phyloP scores from a whole-genome alignment of 129 eudicot species.

The Escallonia herrerae region DNA sequence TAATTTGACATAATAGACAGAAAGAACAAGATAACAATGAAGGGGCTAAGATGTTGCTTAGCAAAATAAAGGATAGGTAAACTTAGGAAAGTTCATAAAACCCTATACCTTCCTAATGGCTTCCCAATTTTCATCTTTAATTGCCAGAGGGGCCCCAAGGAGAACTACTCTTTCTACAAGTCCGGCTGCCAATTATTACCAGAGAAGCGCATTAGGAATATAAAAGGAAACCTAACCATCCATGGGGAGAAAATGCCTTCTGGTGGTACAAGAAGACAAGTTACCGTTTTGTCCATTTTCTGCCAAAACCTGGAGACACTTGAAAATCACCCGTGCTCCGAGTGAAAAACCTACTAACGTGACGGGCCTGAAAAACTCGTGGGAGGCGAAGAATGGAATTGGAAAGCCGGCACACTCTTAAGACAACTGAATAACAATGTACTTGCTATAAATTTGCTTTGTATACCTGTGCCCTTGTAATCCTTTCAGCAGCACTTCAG shows the following conservation, averaged over 20 bases:
- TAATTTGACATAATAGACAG: too few species aligned
- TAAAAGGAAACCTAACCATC: slow-evolving; percentile 2
- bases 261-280: not conserved
- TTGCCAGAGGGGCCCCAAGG: slow-evolving; percentile 91
- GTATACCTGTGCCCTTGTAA: slow-evolving; percentile 87
- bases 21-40: too few species aligned
- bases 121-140: slow-evolving; percentile 91
- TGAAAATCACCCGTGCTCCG: slow-evolving; percentile 93
- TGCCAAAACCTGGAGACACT: slow-evolving; percentile 81
- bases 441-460: not conserved
- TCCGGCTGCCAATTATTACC: slow-evolving; percentile 49
- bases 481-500: slow-evolving; percentile 83
- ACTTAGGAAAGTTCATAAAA: not conserved
- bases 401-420: not conserved
- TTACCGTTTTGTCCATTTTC: slow-evolving; percentile 61
- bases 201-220: slow-evolving; percentile 10
- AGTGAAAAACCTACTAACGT: slow-evolving; percentile 95
- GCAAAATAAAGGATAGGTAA: too few species aligned
- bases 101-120: slow-evolving; percentile 67
- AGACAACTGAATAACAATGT: not conserved
- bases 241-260: slow-evolving; percentile 5
- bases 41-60: too few species aligned
- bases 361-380: slow-evolving; percentile 72
- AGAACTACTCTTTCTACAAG: slow-evolving; percentile 92
- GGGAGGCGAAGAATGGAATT: not conserved